Evolutionary conservation across 352 stramenopile genomes (phyloP).

Genomic region (Globisporangium okanoganense): DNA sequence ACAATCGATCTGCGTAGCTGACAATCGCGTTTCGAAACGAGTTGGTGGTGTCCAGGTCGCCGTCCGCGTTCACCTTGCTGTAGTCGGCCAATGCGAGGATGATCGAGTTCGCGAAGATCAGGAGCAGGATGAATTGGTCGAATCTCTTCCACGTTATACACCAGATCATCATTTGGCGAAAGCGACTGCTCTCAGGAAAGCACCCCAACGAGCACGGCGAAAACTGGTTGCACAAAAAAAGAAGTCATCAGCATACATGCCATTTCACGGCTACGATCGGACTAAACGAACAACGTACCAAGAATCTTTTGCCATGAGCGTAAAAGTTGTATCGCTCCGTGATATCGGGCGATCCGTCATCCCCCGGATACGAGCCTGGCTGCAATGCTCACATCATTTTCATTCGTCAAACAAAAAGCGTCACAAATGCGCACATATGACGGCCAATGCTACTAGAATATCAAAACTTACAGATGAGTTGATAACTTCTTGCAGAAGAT

Average conservation of each 20-base stretch:
- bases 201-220: constrained; percentile 46
- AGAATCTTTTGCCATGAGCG: constrained; percentile 48
- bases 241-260: background rate
- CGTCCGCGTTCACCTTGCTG: constrained; percentile 41
- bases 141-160: constrained; percentile 74
- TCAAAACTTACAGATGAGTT: constrained; percentile 21
- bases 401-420: background rate
- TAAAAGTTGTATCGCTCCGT: constrained; percentile 53
- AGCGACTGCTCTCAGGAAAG: constrained; percentile 46
- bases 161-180: constrained; percentile 56
- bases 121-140: constrained; percentile 79
- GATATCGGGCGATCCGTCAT: constrained; percentile 19
- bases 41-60: constrained; percentile 33
- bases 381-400: background rate
- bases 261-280: background rate
- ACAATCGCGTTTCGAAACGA: constrained; percentile 58
- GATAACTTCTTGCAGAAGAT: constrained; percentile 30
- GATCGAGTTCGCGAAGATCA: constrained; percentile 81
- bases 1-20: constrained; percentile 46
- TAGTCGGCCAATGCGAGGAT: constrained; percentile 82
- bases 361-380: constrained; percentile 15
- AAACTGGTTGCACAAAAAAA: constrained; percentile 30
- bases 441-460: background rate
- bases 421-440: background rate
- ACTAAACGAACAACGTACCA: constrained; percentile 20